Evolutionary conservation across 176 grass and related monocot species (phyloP), one percentile per base, ranked within the genome.

Genomic region (Canna indica): DNA sequence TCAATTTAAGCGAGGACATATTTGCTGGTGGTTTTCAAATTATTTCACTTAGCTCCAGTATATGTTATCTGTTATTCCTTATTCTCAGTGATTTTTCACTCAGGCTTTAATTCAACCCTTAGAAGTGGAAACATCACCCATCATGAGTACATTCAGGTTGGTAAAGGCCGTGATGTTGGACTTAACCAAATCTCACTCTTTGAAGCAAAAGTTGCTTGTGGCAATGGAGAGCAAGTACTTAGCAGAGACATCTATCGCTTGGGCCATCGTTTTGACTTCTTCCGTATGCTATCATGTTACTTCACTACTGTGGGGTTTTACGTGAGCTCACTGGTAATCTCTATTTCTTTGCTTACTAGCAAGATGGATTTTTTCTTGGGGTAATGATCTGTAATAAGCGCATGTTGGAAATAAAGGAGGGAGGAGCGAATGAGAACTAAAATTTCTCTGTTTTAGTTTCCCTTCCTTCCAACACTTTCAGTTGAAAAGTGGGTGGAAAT

Each of bases 151-250:
- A 95, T 95, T 58, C 91, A 95, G 78, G 91, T 95, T 9, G 87
- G 91, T 39, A 95, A 95, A 80, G 91, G 91, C 9, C 87, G 87
- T 81, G 91, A 90, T 78, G 91, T 95, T 64, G 91, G 91, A 47
- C 87, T 95, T 29, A 87, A 90, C 69, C 84, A 90, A 80, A 95
- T 90, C 71, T 90, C 91, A 22, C 87, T 90, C 67, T 95, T 95
- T 85, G 91, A 95, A 75, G 84, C 87, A 36, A 95, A 95, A 78
- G 91, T 95, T n/a, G 91, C 91, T n/a, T 95, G 91, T 22, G 87
- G 91, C 29, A 90, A 95, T 34, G 91, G 91, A 48, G 91, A 95
- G 67, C 91, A 95, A 87, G 72, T 85, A 53, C 85, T 90, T 63
- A 90, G 87, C 72, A 79, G 91, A 84, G 91, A 90, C 75, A 85